Evolutionary conservation across 345 rosid species (phyloP).

Genomic region (Erysimum cheiranthoides): DNA sequence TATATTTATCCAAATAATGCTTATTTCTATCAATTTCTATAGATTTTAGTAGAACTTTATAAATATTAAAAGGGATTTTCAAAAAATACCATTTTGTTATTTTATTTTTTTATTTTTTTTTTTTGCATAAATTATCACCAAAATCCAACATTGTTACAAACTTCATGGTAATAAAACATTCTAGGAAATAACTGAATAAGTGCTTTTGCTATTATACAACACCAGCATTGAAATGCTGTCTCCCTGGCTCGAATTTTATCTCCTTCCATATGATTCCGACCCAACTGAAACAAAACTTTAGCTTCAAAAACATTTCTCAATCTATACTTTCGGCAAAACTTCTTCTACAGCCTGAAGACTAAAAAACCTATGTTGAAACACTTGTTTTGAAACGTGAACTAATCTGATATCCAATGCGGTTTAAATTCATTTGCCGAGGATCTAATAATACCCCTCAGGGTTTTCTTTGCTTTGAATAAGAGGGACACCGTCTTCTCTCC

Average conservation of each 20-base stretch:
- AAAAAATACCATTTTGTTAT: neutral
- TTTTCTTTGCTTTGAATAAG: slow-evolving; percentile 66
- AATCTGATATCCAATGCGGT: slow-evolving; percentile 7
- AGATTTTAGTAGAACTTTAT: neutral
- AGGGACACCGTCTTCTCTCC: slow-evolving; percentile 92
- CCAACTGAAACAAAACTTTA: slow-evolving; percentile 18
- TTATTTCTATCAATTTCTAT: slow-evolving; percentile 3
- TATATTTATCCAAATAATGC: slow-evolving; percentile 13
- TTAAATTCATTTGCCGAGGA: slow-evolving; percentile 2
- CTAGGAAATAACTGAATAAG: neutral
- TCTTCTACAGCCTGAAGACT: slow-evolving; percentile 21
- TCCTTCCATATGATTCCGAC: neutral
- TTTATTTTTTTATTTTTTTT: neutral
- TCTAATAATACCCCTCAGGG: slow-evolving; percentile 52
- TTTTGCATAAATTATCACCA: neutral
- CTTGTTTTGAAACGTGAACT: slow-evolving; percentile 8
- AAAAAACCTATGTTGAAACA: neutral
- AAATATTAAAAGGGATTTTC: neutral
- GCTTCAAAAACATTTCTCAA: slow-evolving; percentile 8
- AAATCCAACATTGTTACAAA: neutral
- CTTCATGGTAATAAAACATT: slow-evolving; percentile 27
- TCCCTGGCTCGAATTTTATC: neutral
- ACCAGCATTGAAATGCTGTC: slow-evolving; percentile 8
- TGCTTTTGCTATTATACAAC: slow-evolving; percentile 24
- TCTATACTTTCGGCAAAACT: slow-evolving; percentile 10